A percentile compares a stretch with the other conserved stretches of the same genome.
These are phyloP conservation scores for Leccinum disarticulatum DNA, from an alignment of 768 basidiomycete species.

Conservation along the genomic window DNA sequence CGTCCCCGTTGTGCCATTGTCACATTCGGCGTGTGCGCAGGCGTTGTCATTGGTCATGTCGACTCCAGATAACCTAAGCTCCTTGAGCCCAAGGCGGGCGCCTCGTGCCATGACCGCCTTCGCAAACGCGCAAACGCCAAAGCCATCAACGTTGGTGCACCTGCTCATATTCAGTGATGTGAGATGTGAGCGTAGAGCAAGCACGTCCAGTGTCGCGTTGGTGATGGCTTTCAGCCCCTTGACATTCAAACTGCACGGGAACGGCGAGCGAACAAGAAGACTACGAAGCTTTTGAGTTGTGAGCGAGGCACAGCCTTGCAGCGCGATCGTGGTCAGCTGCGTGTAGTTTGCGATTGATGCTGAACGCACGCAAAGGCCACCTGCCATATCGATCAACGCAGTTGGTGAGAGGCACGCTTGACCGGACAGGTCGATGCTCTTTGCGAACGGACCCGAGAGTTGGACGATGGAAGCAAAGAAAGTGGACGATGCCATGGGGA, in stretches of 20 bases:
- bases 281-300: conserved; percentile 64
- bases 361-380: conserved; percentile 49
- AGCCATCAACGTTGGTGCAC: conserved; percentile 66
- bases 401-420: conserved; percentile 51
- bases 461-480: no score
- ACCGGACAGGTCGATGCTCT: no score
- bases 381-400: conserved; percentile 52
- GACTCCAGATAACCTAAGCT: conserved; percentile 68
- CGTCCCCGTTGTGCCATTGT: no score
- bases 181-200: conserved; percentile 59
- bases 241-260: conserved; percentile 38
- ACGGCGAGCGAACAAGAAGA: conserved; percentile 65
- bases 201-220: conserved; percentile 69
- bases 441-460: no score
- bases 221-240: conserved; percentile 70
- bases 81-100: conserved; percentile 22
- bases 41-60: conserved; percentile 56
- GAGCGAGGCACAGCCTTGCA: conserved; percentile 70
- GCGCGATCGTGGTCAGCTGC: conserved; percentile 66
- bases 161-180: conserved; percentile 65
- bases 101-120: conserved; percentile 44
- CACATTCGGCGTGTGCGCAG: no score
- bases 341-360: conserved; percentile 42
- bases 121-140: conserved; percentile 55
- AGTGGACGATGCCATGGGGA: no score